Percentiles rank a stretch among this genome's conserved stretches.
phyloP scores from a whole-genome alignment of 768 basidiomycete genomes.

The Chalciporus pseudorubinellus region DNA sequence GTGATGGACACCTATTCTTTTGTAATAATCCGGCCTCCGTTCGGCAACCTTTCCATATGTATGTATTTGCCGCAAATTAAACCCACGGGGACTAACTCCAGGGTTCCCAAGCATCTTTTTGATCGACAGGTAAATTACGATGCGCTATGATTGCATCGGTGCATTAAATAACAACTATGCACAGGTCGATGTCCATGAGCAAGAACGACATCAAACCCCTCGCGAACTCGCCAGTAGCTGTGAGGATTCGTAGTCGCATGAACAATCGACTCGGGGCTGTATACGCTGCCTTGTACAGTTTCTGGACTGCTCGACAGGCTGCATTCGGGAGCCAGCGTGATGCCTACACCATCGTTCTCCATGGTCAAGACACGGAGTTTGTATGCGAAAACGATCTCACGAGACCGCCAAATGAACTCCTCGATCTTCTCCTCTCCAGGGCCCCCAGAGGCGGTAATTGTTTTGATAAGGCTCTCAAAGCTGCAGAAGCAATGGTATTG shows the following conservation, averaged over 20 bases:
- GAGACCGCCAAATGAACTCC: slow-evolving; percentile 43
- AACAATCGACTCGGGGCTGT: slow-evolving; percentile 60
- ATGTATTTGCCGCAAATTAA: slow-evolving; percentile 21
- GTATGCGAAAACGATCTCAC: slow-evolving; percentile 43
- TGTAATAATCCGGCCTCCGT: slow-evolving; percentile 50
- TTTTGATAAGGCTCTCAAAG: slow-evolving; percentile 40
- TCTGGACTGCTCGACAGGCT: slow-evolving; percentile 51
- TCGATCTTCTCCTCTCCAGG: slow-evolving; percentile 37
- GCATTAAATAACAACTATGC: background rate
- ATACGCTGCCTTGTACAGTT: slow-evolving; percentile 48
- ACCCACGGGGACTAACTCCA: background rate
- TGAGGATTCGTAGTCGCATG: slow-evolving; percentile 29
- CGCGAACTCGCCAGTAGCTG: slow-evolving; percentile 32
- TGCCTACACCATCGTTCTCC: slow-evolving; percentile 54
- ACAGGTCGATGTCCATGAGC: slow-evolving; percentile 56
- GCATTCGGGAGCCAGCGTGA: slow-evolving; percentile 40
- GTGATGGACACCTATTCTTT: slow-evolving; percentile 53
- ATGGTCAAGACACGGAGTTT: slow-evolving; percentile 27
- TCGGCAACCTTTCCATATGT: slow-evolving; percentile 61
- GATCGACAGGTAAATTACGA: slow-evolving; percentile 23
- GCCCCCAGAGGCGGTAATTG: slow-evolving; percentile 40
- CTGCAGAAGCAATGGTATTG: slow-evolving; percentile 38
- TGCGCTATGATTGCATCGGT: too few relatives aligned
- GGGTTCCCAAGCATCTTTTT: slow-evolving; percentile 14
- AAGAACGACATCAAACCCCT: too few relatives aligned